These are phyloP conservation scores for Marvania coccoides DNA, from an alignment of 139 green algal genomes.

Conservation along the genomic window DNA sequence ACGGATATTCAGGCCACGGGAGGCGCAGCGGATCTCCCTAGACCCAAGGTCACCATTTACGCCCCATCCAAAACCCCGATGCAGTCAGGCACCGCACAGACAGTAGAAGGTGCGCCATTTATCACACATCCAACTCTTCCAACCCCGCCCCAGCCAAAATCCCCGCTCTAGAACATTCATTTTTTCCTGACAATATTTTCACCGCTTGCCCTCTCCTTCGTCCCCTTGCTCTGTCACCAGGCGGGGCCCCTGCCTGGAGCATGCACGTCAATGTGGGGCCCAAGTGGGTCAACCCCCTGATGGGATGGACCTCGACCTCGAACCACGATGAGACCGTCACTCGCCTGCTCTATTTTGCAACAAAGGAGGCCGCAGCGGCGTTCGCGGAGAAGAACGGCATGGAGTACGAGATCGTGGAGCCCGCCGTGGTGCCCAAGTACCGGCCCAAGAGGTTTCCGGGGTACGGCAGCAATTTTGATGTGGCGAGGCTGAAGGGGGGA, in stretches of 20 bases:
- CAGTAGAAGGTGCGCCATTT: constrained; percentile 7
- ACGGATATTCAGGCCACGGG: no score
- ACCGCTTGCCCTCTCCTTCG: background rate
- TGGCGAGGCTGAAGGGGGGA: background rate
- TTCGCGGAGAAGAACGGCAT: constrained; percentile 71
- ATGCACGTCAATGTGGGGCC: constrained; percentile 59
- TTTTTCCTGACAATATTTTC: background rate
- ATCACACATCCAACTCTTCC: background rate
- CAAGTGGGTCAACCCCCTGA: constrained; percentile 94
- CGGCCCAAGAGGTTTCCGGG: constrained; percentile 54
- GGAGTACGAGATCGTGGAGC: constrained; percentile 62
- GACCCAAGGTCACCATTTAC: constrained; percentile 63
- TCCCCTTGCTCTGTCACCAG: background rate
- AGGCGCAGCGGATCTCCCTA: no score
- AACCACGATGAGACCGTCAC: constrained; percentile 77
- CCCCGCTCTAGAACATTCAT: background rate
- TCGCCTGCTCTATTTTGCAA: constrained; percentile 54
- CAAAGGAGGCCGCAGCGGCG: constrained; percentile 33
- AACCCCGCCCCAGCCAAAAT: background rate
- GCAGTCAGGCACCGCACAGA: constrained; percentile 63
- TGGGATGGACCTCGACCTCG: constrained; percentile 94
- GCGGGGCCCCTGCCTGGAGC: constrained; percentile 56
- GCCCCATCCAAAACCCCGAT: constrained; percentile 44
- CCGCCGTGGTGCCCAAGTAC: constrained; percentile 22
- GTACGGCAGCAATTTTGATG: constrained; percentile 65